A percentile compares a stretch with the other conserved stretches of the same genome.
Evolutionary conservation across 1,284 basidiomycete genomes (phyloP).

Genomic region (Sanguinoderma infundibulare): DNA sequence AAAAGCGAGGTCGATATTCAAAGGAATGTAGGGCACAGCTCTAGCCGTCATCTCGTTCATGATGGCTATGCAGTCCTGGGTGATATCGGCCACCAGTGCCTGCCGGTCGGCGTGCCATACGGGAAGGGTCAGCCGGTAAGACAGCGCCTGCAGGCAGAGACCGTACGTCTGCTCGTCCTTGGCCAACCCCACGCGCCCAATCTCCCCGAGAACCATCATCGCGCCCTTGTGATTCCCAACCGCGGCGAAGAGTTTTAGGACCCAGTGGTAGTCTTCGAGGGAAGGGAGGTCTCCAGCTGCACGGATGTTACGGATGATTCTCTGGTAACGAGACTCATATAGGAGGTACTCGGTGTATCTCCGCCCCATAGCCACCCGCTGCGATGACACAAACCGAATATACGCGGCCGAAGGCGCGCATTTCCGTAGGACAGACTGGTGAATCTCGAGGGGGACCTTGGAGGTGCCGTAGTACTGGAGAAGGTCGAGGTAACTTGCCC

Average conservation of each 20-base stretch:
- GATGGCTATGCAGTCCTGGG: conserved; percentile 51
- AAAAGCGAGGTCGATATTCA: conserved; percentile 64
- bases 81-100: conserved; percentile 44
- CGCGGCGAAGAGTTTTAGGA: conserved; percentile 74
- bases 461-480: conserved; percentile 50
- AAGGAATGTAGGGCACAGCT: conserved; percentile 53
- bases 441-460: conserved; percentile 61
- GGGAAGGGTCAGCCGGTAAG: conserved; percentile 66
- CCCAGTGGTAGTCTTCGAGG: conserved; percentile 72
- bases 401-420: conserved; percentile 53
- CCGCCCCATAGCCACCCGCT: conserved; percentile 40
- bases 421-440: conserved; percentile 68
- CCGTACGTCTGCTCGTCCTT: conserved; percentile 61
- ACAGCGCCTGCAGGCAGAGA: conserved; percentile 68
- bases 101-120: conserved; percentile 41
- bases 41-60: conserved; percentile 58
- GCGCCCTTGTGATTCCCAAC: conserved; percentile 67
- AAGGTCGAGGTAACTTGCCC: conserved; percentile 63
- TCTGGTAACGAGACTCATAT: conserved; percentile 66
- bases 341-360: conserved; percentile 43
- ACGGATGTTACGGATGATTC: conserved; percentile 71
- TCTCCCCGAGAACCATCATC: conserved; percentile 62
- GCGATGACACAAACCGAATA: conserved; percentile 49
- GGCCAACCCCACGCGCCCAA: conserved; percentile 46
- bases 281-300: conserved; percentile 51